Conservation (phyloP, 1,284 basidiomycete genomes). For the Ceratobasidium sp. region DNA sequence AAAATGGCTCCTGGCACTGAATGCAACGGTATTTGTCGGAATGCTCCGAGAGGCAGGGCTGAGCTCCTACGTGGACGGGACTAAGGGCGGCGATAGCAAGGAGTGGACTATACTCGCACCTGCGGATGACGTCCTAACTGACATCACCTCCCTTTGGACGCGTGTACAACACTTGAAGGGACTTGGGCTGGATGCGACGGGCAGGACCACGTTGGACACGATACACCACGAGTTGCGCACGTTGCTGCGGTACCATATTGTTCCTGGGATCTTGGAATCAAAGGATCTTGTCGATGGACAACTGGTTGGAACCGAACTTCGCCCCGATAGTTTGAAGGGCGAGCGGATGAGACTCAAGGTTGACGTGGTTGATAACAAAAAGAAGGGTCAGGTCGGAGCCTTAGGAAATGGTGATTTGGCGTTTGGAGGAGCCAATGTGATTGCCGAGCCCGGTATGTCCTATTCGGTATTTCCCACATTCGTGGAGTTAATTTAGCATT, state of each 20-base stretch:
- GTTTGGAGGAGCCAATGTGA: slow-evolving; percentile 86
- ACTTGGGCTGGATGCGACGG: slow-evolving; percentile 54
- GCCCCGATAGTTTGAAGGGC: slow-evolving; percentile 73
- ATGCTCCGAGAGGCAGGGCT: slow-evolving; percentile 87
- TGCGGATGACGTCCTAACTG: slow-evolving; percentile 81
- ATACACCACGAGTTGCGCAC: slow-evolving; percentile 73
- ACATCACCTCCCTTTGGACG: slow-evolving; percentile 14
- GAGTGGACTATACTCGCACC: slow-evolving; percentile 89
- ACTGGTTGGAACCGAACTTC: slow-evolving; percentile 83
- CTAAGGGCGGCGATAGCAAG: slow-evolving; percentile 62
- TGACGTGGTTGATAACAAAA: slow-evolving; percentile 66
- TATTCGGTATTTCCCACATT: slow-evolving; percentile 18
- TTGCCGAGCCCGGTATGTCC: slow-evolving; percentile 78
- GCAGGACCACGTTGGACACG: slow-evolving; percentile 59
- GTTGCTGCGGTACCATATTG: slow-evolving; percentile 85
- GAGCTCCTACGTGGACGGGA: slow-evolving; percentile 81
- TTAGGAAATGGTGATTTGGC: slow-evolving; percentile 69
- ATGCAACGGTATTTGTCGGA: slow-evolving; percentile 92
- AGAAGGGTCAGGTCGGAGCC: slow-evolving; percentile 57
- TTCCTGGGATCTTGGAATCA: slow-evolving; percentile 79
- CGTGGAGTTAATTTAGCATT: slow-evolving; percentile 2
- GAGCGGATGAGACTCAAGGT: slow-evolving; percentile 80
- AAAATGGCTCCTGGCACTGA: slow-evolving; percentile 89
- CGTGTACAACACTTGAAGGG: slow-evolving; percentile 10
- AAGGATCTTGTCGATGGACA: slow-evolving; percentile 78